A percentile compares a stretch with the other conserved stretches of the same genome.
Evolutionary conservation across 257 asterid genomes (phyloP).

Genomic region (Forsythia viridissima): DNA sequence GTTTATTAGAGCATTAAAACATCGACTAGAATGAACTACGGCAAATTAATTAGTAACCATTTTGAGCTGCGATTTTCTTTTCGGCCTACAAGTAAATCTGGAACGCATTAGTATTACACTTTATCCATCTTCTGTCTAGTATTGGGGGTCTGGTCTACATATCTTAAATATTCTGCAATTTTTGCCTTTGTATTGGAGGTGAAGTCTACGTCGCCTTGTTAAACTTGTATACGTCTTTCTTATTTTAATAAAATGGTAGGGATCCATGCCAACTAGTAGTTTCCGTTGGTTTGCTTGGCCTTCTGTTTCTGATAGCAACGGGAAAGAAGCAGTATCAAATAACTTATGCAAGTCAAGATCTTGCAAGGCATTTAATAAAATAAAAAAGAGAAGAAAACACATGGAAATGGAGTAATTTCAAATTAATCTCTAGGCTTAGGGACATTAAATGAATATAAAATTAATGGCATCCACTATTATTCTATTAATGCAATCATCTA

Average conservation of each 20-base stretch:
- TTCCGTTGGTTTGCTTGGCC: background rate
- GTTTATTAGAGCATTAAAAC: no score
- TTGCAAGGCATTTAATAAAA: background rate
- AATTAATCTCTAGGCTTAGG: no score
- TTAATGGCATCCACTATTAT: no score
- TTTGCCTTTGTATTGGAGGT: background rate
- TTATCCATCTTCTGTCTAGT: background rate
- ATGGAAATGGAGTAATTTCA: no score
- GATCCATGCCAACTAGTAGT: background rate
- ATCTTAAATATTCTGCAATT: no score
- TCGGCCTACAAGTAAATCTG: background rate
- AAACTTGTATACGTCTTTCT: background rate
- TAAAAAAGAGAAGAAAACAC: no score
- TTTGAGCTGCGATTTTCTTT: background rate
- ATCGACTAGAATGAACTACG: background rate
- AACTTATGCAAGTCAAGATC: background rate
- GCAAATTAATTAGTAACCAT: background rate
- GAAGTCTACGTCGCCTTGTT: background rate
- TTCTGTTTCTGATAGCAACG: constrained; percentile 1
- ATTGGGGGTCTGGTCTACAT: background rate
- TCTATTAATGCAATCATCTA: no score
- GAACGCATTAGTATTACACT: background rate
- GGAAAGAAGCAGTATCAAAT: background rate
- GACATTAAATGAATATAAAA: no score
- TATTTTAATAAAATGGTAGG: background rate